Evolutionary conservation across 148 eudicot species (phyloP).

Genomic region (Camellia japonica): DNA sequence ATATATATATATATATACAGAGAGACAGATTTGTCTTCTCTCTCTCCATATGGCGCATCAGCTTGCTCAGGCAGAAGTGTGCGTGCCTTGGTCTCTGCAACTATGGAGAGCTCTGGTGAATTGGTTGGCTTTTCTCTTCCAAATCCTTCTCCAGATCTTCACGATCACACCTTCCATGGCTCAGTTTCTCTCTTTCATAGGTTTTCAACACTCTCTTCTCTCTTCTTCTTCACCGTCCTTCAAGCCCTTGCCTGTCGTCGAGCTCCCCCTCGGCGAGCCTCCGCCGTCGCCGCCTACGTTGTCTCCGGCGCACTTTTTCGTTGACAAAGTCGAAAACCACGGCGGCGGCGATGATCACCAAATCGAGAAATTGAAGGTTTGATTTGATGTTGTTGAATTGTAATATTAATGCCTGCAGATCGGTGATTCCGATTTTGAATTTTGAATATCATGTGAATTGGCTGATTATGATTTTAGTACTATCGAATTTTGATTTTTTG

Average conservation of each 20-base stretch:
- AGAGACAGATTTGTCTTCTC: not conserved
- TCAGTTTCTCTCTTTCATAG: slow-evolving; percentile 38
- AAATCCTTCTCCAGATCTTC: slow-evolving; percentile 48
- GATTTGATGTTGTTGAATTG: not conserved
- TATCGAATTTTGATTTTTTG: not conserved
- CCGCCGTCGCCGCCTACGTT: slow-evolving; percentile 18
- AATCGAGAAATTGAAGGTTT: slow-evolving; percentile 38
- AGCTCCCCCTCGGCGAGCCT: slow-evolving; percentile 29
- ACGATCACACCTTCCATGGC: slow-evolving; percentile 44
- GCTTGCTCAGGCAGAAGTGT: slow-evolving; percentile 48
- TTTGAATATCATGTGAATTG: not conserved
- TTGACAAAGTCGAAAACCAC: not conserved
- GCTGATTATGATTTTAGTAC: not conserved
- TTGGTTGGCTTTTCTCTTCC: slow-evolving; percentile 47
- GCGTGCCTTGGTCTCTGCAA: slow-evolving; percentile 42
- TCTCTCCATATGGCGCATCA: not conserved
- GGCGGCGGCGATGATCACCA: slow-evolving; percentile 5
- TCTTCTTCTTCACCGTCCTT: slow-evolving; percentile 36
- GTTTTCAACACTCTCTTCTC: slow-evolving; percentile 34
- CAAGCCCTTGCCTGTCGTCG: slow-evolving; percentile 55
- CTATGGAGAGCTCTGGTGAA: slow-evolving; percentile 50
- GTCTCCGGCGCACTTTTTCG: slow-evolving; percentile 5
- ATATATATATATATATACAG: not conserved
- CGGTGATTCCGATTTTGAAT: not conserved
- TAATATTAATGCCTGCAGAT: not conserved